Evolutionary conservation across 331 rosid species (phyloP).

Genomic region (Quercus tomentella): DNA sequence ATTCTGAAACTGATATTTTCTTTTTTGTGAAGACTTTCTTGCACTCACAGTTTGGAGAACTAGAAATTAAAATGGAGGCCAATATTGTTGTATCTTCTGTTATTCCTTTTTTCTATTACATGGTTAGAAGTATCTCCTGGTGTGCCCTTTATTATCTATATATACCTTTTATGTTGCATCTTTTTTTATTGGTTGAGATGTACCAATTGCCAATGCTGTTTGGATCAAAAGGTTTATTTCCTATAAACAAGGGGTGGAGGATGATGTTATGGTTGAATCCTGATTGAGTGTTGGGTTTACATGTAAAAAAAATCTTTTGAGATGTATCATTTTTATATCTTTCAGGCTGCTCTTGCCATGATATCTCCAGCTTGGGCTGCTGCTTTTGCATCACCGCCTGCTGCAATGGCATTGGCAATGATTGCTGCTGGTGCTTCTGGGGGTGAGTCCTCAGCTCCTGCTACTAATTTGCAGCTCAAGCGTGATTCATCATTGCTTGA

Average conservation of each 20-base stretch:
- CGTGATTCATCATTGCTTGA: slow-evolving; percentile 87
- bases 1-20: neutral
- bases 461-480: slow-evolving; percentile 52
- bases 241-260: neutral
- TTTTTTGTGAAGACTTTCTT: neutral
- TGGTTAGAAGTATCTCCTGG: neutral
- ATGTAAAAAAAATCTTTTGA: slow-evolving; percentile 2
- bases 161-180: neutral
- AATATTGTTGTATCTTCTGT: neutral
- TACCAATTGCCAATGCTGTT: neutral
- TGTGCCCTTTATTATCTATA: neutral
- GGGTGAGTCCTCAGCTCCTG: slow-evolving; percentile 64
- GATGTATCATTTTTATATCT: slow-evolving; percentile 20
- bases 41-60: neutral
- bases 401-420: slow-evolving; percentile 99
- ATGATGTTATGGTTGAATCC: neutral
- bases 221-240: neutral
- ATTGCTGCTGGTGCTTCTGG: slow-evolving; percentile 98
- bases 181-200: neutral
- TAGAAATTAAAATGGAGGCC: neutral
- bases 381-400: slow-evolving; percentile 99
- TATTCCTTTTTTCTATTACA: neutral
- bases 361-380: slow-evolving; percentile 98
- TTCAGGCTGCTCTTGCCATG: slow-evolving; percentile 91
- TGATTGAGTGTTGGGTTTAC: neutral